Evolutionary conservation across 2,329 filamentous ascomycete genomes (phyloP).

Genomic region (Ambrosiella beaveri): DNA sequence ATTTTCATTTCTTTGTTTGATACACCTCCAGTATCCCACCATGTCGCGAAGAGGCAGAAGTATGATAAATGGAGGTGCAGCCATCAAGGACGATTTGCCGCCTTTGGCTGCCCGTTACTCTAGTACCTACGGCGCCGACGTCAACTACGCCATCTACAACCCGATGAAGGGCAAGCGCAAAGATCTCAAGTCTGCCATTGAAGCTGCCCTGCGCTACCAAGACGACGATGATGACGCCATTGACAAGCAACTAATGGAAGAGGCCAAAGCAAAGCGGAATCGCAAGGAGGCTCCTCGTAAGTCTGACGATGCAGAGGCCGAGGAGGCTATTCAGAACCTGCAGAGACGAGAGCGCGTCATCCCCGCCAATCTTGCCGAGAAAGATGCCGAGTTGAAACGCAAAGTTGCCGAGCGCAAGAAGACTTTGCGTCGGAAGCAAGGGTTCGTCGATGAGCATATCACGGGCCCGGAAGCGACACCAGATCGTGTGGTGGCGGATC

Average conservation of each 20-base stretch:
- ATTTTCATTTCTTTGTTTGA: constrained; percentile 1
- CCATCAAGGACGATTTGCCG: constrained; percentile 15
- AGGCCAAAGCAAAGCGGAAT: constrained; percentile 5
- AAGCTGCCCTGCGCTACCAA: constrained; percentile 14
- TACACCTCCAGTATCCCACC: neutral
- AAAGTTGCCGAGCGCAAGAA: constrained; percentile 2
- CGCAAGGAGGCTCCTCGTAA: constrained; percentile 1
- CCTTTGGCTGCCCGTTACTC: constrained; percentile 15
- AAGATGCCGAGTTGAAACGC: neutral
- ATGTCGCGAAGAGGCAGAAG: constrained; percentile 8
- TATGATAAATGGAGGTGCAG: constrained; percentile 12
- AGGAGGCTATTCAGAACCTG: neutral
- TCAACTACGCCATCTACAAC: constrained; percentile 15
- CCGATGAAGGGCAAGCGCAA: constrained; percentile 14
- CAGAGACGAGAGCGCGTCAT: constrained; percentile 6
- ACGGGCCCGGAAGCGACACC: neutral
- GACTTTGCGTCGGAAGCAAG: neutral
- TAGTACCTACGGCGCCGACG: constrained; percentile 16
- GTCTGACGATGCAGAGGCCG: neutral
- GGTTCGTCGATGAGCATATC: neutral
- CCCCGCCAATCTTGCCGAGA: neutral
- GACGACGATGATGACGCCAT: constrained; percentile 9
- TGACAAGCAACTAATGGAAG: constrained; percentile 11
- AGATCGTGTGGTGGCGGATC: no score
- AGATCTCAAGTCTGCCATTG: constrained; percentile 14